A percentile compares a stretch with the other conserved stretches of the same genome.
Evolutionary conservation across 805 yeast species (phyloP).

Genomic region (Isabelozyma rhagii): DNA sequence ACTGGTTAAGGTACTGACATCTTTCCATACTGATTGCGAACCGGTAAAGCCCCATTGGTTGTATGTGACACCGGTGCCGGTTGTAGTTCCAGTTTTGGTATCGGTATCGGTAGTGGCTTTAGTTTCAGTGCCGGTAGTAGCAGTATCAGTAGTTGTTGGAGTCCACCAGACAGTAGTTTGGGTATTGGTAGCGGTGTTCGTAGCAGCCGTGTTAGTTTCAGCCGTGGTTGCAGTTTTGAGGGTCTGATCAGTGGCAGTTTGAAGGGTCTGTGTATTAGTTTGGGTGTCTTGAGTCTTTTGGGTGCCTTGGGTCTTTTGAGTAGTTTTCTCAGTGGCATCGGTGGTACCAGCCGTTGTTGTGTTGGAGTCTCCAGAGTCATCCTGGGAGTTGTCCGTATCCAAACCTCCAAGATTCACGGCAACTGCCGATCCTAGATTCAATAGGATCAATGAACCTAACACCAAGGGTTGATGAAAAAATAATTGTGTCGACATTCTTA

Average conservation of each 20-base stretch:
- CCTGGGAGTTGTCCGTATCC: slow-evolving; percentile 4
- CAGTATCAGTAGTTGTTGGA: not conserved
- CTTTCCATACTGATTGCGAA: slow-evolving; percentile 32
- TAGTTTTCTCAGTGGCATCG: not conserved
- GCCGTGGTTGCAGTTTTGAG: slow-evolving; percentile 1
- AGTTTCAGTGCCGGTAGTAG: slow-evolving; percentile 6
- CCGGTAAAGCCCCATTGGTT: slow-evolving; percentile 45
- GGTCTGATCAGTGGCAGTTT: slow-evolving; percentile 1
- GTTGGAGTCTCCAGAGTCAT: not conserved
- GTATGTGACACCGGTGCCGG: slow-evolving; percentile 18
- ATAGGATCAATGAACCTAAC: slow-evolving; percentile 3
- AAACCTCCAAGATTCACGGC: slow-evolving; percentile 14
- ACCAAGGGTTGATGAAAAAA: slow-evolving; percentile 2
- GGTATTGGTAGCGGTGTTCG: slow-evolving; percentile 1
- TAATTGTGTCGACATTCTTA: slow-evolving; percentile 13
- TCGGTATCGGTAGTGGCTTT: slow-evolving; percentile 7
- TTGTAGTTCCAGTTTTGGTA: slow-evolving; percentile 9
- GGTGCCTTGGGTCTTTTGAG: not conserved
- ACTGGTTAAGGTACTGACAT: slow-evolving; percentile 8
- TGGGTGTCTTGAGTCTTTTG: not conserved
- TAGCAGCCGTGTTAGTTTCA: slow-evolving; percentile 4
- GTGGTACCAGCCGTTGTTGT: not conserved
- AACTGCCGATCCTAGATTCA: slow-evolving; percentile 6
- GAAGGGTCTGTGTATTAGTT: not conserved
- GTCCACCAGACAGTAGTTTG: slow-evolving; percentile 3